Base-by-base conservation (phyloP, 106 monocot species). In the Acanthochlamys bracteata region DNA sequence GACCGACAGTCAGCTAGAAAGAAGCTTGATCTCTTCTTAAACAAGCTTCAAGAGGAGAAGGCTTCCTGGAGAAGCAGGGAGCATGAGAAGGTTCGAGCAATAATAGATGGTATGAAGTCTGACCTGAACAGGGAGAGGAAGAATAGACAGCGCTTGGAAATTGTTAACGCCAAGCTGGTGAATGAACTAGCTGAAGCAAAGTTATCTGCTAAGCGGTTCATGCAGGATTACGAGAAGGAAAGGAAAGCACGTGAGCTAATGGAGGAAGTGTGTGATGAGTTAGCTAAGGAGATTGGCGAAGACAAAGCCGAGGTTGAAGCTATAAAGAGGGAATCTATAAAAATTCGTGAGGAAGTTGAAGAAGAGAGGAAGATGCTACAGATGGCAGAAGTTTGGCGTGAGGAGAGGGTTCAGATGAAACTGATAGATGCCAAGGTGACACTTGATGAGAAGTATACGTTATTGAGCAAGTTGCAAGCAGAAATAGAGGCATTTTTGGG, bases 391-490 rank as follows among this genome's bases (percentile, higher is more conserved):
- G 96, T 91, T 11, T 98, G 96, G 96, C 73, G 96, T 49, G 96
- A 98, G 65, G 96, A 98, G 71, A 83, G 96, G 65, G 96, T 98
- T 3, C 96, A 98, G 77, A 91, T 91, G 96, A 98, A 98, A 76
- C 78, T 98, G 52, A 59, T 98, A 24, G 91, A 91, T 75, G 96
- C 96, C 15, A 98, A 88, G 43, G 53, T 98, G 68, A 75, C 85
- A 39, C 85, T 98, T 7, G 96, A 91, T 42, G 84, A 83, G 56
- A 98, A 88, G 67, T 85, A 91, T 63, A 68, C 74, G n/a, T 68
- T 80, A 68, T 61, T 98, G n/a, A 74, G 60, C 47, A 74, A 72
- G 39, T 72, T 96, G 15, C 77, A 88, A 41, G 62, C 78, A 22
- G 70, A 85, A 42, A 61, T 98, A 0, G 88, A 88, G 62, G 77